A percentile compares a stretch with the other conserved stretches of the same genome.
These are phyloP conservation scores for Scleromitrula shiraiana DNA, from an alignment of 2,329 filamentous ascomycete species.

Conservation along the genomic window DNA sequence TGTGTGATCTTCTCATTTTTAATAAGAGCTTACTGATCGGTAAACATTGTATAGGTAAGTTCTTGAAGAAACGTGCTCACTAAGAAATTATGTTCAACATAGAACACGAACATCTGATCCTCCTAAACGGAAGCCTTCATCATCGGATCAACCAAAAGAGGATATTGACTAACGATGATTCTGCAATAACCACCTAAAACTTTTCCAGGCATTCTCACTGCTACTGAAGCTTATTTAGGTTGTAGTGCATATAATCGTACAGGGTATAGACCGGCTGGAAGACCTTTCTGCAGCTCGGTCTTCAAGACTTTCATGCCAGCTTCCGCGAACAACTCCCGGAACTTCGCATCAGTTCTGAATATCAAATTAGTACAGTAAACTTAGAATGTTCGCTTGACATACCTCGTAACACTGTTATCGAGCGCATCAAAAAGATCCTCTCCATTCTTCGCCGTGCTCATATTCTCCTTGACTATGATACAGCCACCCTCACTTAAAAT, in stretches of 20 bases:
- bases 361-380: no score
- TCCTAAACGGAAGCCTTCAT: no score
- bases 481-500: conserved; percentile 45
- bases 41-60: no score
- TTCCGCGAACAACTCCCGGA: conserved; percentile 57
- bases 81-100: no score
- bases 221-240: not conserved
- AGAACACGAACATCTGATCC: no score
- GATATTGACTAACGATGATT: not conserved
- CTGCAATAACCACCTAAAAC: no score
- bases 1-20: no score
- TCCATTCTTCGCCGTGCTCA: conserved; percentile 40
- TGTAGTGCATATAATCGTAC: conserved; percentile 69
- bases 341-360: conserved; percentile 68
- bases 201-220: not conserved
- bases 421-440: conserved; percentile 65
- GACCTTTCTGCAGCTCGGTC: conserved; percentile 65
- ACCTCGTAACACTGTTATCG: conserved; percentile 72
- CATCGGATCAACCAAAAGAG: no score
- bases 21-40: no score
- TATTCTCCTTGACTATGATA: conserved; percentile 65
- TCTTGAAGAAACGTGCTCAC: no score
- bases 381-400: no score
- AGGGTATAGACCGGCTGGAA: conserved; percentile 54
- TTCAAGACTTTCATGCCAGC: conserved; percentile 62